Evolutionary conservation across 225 moss, liverwort and hornwort species (phyloP).

Genomic region (Asterella californica): DNA sequence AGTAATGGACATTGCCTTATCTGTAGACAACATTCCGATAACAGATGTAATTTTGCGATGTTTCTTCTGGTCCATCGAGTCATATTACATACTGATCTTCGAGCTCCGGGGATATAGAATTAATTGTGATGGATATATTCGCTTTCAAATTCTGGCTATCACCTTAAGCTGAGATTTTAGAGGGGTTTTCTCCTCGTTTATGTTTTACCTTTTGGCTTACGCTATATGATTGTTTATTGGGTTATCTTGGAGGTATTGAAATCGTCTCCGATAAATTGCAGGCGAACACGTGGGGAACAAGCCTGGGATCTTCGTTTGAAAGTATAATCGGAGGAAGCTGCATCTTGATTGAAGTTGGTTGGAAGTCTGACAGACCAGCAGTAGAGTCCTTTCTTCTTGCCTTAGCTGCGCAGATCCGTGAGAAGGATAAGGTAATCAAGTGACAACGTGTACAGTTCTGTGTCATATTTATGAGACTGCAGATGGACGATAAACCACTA

Average conservation of each 20-base stretch:
- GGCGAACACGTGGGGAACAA: constrained; percentile 60
- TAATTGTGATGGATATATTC: no score
- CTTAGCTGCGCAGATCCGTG: constrained; percentile 68
- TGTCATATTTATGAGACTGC: neutral
- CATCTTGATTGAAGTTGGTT: constrained; percentile 59
- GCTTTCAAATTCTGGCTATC: no score
- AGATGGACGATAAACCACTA: neutral
- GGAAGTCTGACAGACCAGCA: constrained; percentile 68
- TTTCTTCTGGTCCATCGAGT: no score
- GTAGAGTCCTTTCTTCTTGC: constrained; percentile 78
- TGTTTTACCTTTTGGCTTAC: neutral
- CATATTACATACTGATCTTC: no score
- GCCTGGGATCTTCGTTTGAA: constrained; percentile 50
- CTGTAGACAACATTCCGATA: no score
- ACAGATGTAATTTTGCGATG: no score
- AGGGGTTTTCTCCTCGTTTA: no score
- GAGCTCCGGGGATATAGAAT: no score
- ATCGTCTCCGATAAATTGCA: constrained; percentile 19
- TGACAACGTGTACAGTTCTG: neutral
- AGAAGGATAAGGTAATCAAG: constrained; percentile 57
- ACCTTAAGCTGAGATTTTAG: no score
- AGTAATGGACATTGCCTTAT: no score
- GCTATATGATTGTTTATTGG: neutral
- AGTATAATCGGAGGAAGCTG: constrained; percentile 55
- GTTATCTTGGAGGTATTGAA: neutral